Base-by-base conservation (phyloP, 805 yeast species). In the Wickerhamomyces chambardii region DNA sequence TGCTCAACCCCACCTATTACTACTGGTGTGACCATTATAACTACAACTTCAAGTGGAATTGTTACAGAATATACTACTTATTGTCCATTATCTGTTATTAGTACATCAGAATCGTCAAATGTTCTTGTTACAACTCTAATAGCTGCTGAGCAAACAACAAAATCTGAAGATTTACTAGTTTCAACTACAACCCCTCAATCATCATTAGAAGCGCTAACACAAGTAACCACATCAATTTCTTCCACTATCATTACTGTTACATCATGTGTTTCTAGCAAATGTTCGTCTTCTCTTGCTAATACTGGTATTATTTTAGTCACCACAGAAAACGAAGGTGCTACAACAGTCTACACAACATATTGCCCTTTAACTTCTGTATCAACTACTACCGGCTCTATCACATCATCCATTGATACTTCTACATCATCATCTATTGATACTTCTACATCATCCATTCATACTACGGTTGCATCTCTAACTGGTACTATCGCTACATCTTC, bases 381-480 rank as follows among this genome's bases (percentile, higher is more conserved):
- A 15, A 7, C 30, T 15, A 17, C 15, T 9, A 14, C 18, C 19
- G 60, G 66, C 46, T 33, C 43, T 18, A 58, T 56, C 35, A 47
- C 63, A 43, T 40, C 48, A 39, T 55, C 60, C 15, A 51, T 56
- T 37, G 56, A 61, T 30, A 59, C 63, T 29, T 50, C 51, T 29
- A 55, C 63, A 15, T 12, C 28, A 15, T 15, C 30, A 8, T 15
- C 15, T 9, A 14, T 16, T 19, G 60, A 66, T 46, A 32, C 43
- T 18, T 58, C 57, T 35, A 47, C 63, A 43, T 40, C 48, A 39
- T n/a, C n/a, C n/a, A n/a, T n/a, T n/a, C n/a, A 58, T 52, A 59
- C 66, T 16, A 59, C 67, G 7, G 61, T 58, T 53, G 60, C 66
- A 38, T 66, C 64, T 29, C 35, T 47, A 17, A 42, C 50, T 29